Evolutionary conservation across 2,329 filamentous ascomycete species (phyloP), one percentile per base, ranked within the genome.

Genomic region (Exophiala dermatitidis): DNA sequence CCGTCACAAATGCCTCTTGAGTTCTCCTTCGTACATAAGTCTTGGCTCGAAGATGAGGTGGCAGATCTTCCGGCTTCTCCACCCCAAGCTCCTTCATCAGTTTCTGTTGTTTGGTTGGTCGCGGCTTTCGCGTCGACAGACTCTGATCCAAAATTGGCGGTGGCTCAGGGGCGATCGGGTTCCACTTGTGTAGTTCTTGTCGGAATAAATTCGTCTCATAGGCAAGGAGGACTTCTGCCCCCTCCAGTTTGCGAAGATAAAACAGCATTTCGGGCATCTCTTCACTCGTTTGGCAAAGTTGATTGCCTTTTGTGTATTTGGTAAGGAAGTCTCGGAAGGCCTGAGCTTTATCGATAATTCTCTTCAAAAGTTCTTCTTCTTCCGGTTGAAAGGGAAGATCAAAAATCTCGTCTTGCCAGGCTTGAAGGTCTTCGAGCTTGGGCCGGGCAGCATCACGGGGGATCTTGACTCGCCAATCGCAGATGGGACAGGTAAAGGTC

Each of bases 161-260:
- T 8, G 93, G 77, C 9, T 88, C 80, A 0, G 89, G 86, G 1
- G 93, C 90, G 29, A 97, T 88, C 2, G 90, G 90, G 37, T 85
- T 89, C 86, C 88, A 95, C 67, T 89, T 94, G 71, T 98, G 93
- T 52, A 98, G 77, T 66, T 96, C 90, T 67, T 95, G 90, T 28
- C 91, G 84, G 74, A 98, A 91, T 69, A 94, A 95, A 67, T 98
- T 98, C n/a, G 91, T 96, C 72, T 98, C 93, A 53, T 85, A 86
- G 0, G 90, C 81, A 2, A 98, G 77, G 2, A 98, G 78, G 48
- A 98, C 90, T 67, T 98, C 93, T 1, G 93, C 90, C 2, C 93
- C 93, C 71, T 98, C 93, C 50, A 98, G 90, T 72, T 98, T 98
- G 53, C 93, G 87, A 38, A 98, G 76, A 64, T 95, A 97, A 70